These are phyloP conservation scores for Nakazawaea holstii DNA, from an alignment of 805 yeast species.

Conservation along the genomic window DNA sequence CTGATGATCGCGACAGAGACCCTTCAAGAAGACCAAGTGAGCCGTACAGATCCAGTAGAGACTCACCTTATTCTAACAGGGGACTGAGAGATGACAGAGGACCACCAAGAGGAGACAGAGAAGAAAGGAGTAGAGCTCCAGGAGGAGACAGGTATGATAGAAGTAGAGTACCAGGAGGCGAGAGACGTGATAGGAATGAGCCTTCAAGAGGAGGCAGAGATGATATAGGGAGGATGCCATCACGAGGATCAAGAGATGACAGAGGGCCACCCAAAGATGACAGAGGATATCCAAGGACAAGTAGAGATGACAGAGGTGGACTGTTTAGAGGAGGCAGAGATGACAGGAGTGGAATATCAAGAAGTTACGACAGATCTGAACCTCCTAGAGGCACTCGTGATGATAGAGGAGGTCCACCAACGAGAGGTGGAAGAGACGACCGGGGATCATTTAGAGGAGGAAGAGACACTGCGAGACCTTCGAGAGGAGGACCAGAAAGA, in stretches of 20 bases:
- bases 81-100: neutral
- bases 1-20: neutral
- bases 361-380: neutral
- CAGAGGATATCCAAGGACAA: too few species aligned
- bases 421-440: constrained; percentile 15
- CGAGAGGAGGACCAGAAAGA: neutral
- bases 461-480: constrained; percentile 6
- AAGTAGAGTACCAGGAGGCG: neutral
- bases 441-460: constrained; percentile 8
- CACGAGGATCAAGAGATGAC: neutral
- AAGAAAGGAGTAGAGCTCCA: constrained; percentile 4
- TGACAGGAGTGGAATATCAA: constrained; percentile 6
- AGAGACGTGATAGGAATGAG: constrained; percentile 6
- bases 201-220: constrained; percentile 12
- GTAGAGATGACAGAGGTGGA: neutral
- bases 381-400: constrained; percentile 7
- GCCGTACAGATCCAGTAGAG: neutral
- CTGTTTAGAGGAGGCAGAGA: neutral
- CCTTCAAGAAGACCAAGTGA: neutral
- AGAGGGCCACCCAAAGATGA: neutral
- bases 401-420: constrained; percentile 13
- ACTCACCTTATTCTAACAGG: neutral
- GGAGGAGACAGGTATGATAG: neutral
- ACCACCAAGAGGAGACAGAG: neutral
- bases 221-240: neutral